A percentile compares a stretch with the other conserved stretches of the same genome.
Evolutionary conservation across 2,329 filamentous ascomycete genomes (phyloP).

Genomic region (Sporothrix brasiliensis): DNA sequence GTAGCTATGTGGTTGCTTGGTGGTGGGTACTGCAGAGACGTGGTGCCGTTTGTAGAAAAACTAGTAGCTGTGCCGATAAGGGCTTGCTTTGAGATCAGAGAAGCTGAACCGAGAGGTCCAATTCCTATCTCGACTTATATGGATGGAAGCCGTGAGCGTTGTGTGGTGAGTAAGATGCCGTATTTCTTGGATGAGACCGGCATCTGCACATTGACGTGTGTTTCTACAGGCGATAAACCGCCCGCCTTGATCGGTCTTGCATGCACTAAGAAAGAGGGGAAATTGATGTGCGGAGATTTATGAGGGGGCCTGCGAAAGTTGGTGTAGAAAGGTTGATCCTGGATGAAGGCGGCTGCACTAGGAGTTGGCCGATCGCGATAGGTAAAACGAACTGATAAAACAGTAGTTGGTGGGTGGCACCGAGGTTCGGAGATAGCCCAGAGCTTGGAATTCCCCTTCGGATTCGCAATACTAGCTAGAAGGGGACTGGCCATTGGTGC

Average conservation of each 20-base stretch:
- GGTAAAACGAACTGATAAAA: background rate
- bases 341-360: background rate
- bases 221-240: too few species aligned
- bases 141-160: background rate
- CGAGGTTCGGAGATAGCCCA: background rate
- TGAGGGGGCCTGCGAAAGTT: background rate
- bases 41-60: background rate
- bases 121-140: slow-evolving; percentile 9
- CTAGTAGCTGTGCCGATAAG: background rate
- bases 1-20: background rate
- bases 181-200: background rate
- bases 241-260: too few species aligned
- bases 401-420: background rate
- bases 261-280: background rate
- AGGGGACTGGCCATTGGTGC: slow-evolving; percentile 4
- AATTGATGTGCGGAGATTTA: background rate
- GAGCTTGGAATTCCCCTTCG: too few species aligned
- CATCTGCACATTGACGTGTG: background rate
- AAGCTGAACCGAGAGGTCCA: background rate
- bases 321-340: background rate
- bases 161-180: background rate
- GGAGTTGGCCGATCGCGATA: slow-evolving; percentile 17
- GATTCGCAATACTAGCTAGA: background rate
- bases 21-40: background rate
- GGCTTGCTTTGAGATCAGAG: background rate